Percentiles rank a stretch among this genome's conserved stretches.
These are phyloP conservation scores for Tetracladium setigerum DNA, from an alignment of 495 filamentous ascomycete genomes.

Conservation along the genomic window DNA sequence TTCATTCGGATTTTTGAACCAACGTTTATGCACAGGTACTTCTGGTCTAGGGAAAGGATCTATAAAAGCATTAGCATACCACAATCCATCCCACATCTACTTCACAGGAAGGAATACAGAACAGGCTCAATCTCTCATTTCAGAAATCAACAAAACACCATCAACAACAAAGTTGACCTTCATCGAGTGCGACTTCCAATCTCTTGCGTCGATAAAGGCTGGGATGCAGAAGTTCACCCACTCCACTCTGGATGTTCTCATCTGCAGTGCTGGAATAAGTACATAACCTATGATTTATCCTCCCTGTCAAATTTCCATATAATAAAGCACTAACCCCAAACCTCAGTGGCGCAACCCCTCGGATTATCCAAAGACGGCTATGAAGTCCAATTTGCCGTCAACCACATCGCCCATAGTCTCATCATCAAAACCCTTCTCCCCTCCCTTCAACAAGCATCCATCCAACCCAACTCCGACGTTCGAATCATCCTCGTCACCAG, in stretches of 20 bases:
- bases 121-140: neutral
- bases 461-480: slow-evolving; percentile 5
- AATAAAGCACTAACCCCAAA: too few species aligned
- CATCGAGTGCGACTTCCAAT: slow-evolving; percentile 12
- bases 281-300: slow-evolving; percentile 27
- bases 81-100: slow-evolving; percentile 52
- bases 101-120: slow-evolving; percentile 48
- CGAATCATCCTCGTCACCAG: slow-evolving; percentile 24
- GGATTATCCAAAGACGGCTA: slow-evolving; percentile 36
- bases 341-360: too few species aligned
- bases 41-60: slow-evolving; percentile 58
- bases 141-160: neutral
- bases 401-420: slow-evolving; percentile 59
- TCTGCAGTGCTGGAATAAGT: slow-evolving; percentile 67
- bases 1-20: neutral
- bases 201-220: slow-evolving; percentile 8
- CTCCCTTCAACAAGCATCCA: slow-evolving; percentile 33
- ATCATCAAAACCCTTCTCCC: slow-evolving; percentile 56
- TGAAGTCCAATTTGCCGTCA: slow-evolving; percentile 59
- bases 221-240: neutral
- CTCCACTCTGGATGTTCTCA: slow-evolving; percentile 46
- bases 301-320: too few species aligned
- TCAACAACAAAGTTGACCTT: slow-evolving; percentile 2
- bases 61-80: slow-evolving; percentile 51
- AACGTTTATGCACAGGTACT: slow-evolving; percentile 38